Evolutionary conservation across 495 filamentous ascomycete species (phyloP), one percentile per base, ranked within the genome.

Genomic region (Penicillium parvum): DNA sequence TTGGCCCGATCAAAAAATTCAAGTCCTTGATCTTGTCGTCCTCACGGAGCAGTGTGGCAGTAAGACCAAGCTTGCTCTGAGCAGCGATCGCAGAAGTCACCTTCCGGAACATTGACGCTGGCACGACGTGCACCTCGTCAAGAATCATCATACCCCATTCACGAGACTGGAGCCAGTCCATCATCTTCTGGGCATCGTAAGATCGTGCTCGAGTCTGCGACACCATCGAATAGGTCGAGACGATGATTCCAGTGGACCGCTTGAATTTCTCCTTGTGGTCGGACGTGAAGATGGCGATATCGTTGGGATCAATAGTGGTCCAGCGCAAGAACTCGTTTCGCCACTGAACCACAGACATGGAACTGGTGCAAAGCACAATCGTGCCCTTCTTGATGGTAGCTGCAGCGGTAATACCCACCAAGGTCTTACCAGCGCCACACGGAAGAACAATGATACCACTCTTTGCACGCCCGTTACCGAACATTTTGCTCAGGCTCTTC

Each of bases 111-210:
- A 99, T 94, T 32, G 86, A 83, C 2, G 92, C 94, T 2, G 92
- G 92, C 17, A 96, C 92, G 53, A 99, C 94, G 75, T 99, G 92
- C 25, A 99, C 92, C 63, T 99, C 92, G 61, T 99, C 92, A 5
- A 97, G 77, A 47, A 99, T 87, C 84, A 99, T 89, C 32, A 99
- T 74, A 56, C 92, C 92, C 94, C 92, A 97, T 76, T 99, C 92
- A 40, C 91, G 82, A n/a, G 73, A 73, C 21, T 75, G 79, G 46
- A 99, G 76, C 65, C 95, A 97, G 40, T 96, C 85, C 92, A 97
- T 96, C 83, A 97, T 94, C 69, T 95, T 95, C 60, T 91, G 79
- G 25, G 89, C 83, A 58, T 99, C 92, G 55, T 97, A 81, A 11
- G 94, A 91, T 16, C 92, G 76, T 40, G 84, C 82, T 23, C 86